Conservation (phyloP, 345 rosid genomes). For the Boechera divaricarpa region DNA sequence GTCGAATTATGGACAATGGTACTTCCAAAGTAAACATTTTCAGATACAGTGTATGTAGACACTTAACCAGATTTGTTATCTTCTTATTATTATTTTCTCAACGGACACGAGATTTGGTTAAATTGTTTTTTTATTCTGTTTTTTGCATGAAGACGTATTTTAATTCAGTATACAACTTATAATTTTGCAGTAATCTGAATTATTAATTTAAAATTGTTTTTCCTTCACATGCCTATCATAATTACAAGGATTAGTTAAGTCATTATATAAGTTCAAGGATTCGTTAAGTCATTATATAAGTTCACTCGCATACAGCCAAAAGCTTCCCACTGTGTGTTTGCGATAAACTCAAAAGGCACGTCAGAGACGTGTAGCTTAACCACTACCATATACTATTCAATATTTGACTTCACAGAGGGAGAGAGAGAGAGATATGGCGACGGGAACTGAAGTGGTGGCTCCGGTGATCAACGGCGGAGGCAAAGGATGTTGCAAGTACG, state of each 20-base stretch:
- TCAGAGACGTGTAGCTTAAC: conserved; percentile 7
- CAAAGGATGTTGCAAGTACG: conserved; percentile 64
- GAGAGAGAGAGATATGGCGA: conserved; percentile 23
- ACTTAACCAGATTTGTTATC: neutral
- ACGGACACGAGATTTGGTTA: neutral
- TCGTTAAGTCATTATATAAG: neutral
- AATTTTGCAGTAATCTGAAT: neutral
- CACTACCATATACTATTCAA: neutral
- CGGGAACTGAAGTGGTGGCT: conserved; percentile 35
- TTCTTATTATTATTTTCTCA: neutral
- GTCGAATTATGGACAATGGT: neutral
- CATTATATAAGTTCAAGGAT: neutral
- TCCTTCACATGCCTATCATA: neutral
- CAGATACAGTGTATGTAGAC: conserved; percentile 7
- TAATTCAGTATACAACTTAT: neutral
- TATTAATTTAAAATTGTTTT: neutral
- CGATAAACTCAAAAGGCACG: neutral
- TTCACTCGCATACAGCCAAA: conserved; percentile 2
- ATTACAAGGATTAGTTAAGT: neutral
- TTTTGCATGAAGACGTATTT: conserved; percentile 28
- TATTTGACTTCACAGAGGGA: neutral
- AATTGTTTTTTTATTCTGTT: neutral
- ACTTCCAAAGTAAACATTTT: neutral
- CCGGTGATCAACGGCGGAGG: conserved; percentile 25
- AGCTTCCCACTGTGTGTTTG: neutral